Conservation (phyloP, 2,329 filamentous ascomycete genomes). For the Arachnomyces sp. region DNA sequence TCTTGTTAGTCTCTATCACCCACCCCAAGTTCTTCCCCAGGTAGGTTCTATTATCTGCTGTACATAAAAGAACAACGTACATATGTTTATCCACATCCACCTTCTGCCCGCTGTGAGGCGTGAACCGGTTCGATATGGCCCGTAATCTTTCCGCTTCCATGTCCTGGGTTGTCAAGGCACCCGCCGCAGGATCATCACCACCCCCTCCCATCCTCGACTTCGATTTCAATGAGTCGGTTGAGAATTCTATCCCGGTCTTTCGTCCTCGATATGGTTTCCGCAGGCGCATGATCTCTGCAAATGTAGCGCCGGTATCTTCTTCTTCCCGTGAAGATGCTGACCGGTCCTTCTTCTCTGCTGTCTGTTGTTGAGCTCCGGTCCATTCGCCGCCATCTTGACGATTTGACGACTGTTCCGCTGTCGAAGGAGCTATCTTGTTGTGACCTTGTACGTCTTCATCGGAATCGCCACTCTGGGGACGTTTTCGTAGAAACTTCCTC, state of each 20-base stretch:
- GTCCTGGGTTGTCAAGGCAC: constrained; percentile 23
- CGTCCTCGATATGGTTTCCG: constrained; percentile 30
- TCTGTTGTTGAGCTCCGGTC: constrained; percentile 7
- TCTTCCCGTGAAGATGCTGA: constrained; percentile 10
- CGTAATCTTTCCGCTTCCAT: constrained; percentile 27
- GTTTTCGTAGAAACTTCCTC: constrained; percentile 43
- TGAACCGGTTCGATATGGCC: constrained; percentile 45
- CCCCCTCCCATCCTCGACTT: constrained; percentile 7
- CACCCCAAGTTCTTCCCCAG: constrained; percentile 5
- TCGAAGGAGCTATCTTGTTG: too few relatives aligned
- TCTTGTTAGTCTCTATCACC: constrained; percentile 45
- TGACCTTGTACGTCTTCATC: constrained; percentile 13
- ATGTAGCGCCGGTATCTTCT: constrained; percentile 12
- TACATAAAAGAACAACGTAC: constrained; percentile 43
- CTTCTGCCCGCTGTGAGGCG: constrained; percentile 50
- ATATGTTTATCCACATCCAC: constrained; percentile 55
- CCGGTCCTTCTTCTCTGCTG: constrained; percentile 14
- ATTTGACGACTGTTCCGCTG: too few relatives aligned
- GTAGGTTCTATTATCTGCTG: too few relatives aligned
- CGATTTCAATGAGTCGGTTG: constrained; percentile 22
- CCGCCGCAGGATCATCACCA: constrained; percentile 17
- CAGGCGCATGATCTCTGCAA: constrained; percentile 29
- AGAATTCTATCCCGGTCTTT: constrained; percentile 41
- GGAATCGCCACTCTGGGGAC: constrained; percentile 12
- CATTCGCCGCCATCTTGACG: background rate